Conservation (phyloP, 352 stramenopile genomes). For the Albugo laibachii region DNA sequence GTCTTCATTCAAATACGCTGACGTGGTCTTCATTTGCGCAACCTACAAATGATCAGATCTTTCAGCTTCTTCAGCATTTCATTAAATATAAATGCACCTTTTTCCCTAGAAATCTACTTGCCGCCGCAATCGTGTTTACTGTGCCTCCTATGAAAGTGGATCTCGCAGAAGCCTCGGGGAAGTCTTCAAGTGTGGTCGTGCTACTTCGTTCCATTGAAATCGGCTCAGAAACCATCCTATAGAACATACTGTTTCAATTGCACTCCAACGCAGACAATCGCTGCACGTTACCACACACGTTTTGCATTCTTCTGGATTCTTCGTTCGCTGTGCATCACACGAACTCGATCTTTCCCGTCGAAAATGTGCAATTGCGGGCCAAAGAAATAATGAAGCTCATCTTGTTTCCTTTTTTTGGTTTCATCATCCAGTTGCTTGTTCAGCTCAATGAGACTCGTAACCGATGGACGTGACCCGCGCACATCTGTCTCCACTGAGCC, state of each 20-base stretch:
- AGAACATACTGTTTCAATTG: background rate
- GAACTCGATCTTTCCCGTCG: constrained; percentile 45
- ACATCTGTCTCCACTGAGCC: constrained; percentile 22
- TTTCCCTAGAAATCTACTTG: constrained; percentile 50
- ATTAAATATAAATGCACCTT: constrained; percentile 17
- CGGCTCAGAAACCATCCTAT: constrained; percentile 65
- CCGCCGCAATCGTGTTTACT: constrained; percentile 42
- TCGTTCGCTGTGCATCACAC: constrained; percentile 71
- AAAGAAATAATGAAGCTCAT: constrained; percentile 68
- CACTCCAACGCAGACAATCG: background rate
- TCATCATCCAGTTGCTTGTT: constrained; percentile 57
- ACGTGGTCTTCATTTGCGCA: constrained; percentile 51
- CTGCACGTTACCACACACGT: constrained; percentile 28
- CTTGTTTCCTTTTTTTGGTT: constrained; percentile 13
- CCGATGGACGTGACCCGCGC: constrained; percentile 20
- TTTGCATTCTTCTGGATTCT: constrained; percentile 74
- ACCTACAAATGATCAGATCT: constrained; percentile 14
- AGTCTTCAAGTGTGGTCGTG: constrained; percentile 42
- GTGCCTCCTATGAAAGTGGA: constrained; percentile 8
- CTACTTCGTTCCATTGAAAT: constrained; percentile 60
- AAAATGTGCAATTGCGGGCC: constrained; percentile 49
- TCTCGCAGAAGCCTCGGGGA: constrained; percentile 6
- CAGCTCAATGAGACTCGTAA: constrained; percentile 38
- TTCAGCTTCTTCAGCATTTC: background rate
- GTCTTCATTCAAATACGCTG: constrained; percentile 62